Conservation (phyloP, 2,329 filamentous ascomycete species). For the Colletotrichum gloeosporioides region DNA sequence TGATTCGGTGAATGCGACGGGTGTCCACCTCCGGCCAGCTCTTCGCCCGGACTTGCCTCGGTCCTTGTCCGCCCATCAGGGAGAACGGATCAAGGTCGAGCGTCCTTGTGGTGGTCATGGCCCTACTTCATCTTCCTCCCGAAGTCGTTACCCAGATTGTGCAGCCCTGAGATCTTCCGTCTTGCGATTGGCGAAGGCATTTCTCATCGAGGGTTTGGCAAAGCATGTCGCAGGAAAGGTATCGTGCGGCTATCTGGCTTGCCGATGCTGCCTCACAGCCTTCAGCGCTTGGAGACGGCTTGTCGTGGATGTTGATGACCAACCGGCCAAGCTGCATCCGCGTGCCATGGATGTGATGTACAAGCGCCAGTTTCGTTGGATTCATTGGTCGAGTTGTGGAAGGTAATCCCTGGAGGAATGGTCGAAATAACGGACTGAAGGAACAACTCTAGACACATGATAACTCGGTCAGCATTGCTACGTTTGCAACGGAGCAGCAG, state of each 20-base stretch:
- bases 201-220: not conserved
- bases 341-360: not conserved
- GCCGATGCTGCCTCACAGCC: not conserved
- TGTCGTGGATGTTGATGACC: not conserved
- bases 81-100: not conserved
- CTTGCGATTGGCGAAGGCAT: not conserved
- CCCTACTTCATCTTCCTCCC: not conserved
- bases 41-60: not conserved
- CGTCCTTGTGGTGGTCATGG: not conserved
- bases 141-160: not conserved
- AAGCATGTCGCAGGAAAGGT: not conserved
- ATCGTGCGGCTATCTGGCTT: not conserved
- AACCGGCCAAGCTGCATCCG: not conserved
- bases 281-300: not conserved
- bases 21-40: not conserved
- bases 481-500: not conserved
- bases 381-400: not conserved
- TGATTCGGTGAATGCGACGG: not conserved
- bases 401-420: not conserved
- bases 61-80: not conserved
- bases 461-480: not conserved
- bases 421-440: not conserved
- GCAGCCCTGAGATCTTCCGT: not conserved
- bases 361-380: not conserved
- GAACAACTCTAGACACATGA: not conserved